Evolutionary conservation across 1,284 basidiomycete genomes (phyloP).

Genomic region (Omphalotus olearius): DNA sequence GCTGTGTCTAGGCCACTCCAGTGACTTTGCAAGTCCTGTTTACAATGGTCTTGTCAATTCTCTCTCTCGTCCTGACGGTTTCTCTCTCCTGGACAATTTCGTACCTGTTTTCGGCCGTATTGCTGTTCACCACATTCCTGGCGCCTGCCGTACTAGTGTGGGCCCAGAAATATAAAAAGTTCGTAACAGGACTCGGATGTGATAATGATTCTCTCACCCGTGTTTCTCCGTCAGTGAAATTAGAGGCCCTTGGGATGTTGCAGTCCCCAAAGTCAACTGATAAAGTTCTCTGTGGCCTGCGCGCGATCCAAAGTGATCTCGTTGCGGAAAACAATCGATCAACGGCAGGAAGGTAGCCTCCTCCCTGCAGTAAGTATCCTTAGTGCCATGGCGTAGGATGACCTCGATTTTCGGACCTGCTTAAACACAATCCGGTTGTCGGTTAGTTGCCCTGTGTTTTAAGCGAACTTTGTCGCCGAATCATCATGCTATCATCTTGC

Average conservation of each 20-base stretch:
- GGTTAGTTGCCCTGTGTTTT: background rate
- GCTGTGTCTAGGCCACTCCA: background rate
- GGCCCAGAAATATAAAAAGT: constrained; percentile 86
- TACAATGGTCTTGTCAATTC: constrained; percentile 43
- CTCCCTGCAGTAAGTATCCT: too few species aligned
- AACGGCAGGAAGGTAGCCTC: too few species aligned
- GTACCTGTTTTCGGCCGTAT: constrained; percentile 43
- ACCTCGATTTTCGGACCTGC: too few species aligned
- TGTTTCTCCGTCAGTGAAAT: constrained; percentile 36
- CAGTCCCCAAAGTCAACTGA: constrained; percentile 58
- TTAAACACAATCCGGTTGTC: too few species aligned
- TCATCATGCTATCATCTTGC: too few species aligned
- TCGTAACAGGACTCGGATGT: constrained; percentile 22
- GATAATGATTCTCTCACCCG: constrained; percentile 9
- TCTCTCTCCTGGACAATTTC: constrained; percentile 51
- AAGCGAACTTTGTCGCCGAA: background rate
- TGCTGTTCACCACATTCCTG: constrained; percentile 60
- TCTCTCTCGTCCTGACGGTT: constrained; percentile 48
- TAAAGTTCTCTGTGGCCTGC: too few species aligned
- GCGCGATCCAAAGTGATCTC: too few species aligned
- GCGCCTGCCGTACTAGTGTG: constrained; percentile 72
- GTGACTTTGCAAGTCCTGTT: constrained; percentile 39
- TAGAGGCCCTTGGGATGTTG: constrained; percentile 59
- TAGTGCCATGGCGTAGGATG: too few species aligned
- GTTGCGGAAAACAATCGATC: too few species aligned